Percentiles rank a stretch among this genome's conserved stretches.
Evolutionary conservation across 139 green algal genomes (phyloP).

Genomic region (Tetraselmis chui): DNA sequence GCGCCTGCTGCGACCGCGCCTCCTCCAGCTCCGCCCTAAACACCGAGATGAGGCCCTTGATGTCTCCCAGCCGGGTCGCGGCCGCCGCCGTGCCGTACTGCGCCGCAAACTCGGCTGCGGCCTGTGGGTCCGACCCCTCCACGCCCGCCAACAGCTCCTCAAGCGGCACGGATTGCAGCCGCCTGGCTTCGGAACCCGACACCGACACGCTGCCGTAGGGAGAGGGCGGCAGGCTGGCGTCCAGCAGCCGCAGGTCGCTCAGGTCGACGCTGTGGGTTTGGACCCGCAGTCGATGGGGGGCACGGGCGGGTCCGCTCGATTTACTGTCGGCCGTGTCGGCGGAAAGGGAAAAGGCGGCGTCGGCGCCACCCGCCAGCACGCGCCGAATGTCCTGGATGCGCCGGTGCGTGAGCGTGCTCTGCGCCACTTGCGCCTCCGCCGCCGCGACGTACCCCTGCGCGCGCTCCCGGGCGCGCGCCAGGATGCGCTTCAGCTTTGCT

Average conservation of each 20-base stretch:
- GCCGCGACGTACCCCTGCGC: not conserved
- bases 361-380: not conserved
- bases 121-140: not conserved
- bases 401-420: not conserved
- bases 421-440: too few relatives aligned
- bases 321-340: not conserved
- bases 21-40: not conserved
- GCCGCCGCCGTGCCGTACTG: not conserved
- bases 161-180: not conserved
- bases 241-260: too few relatives aligned
- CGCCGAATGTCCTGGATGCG: not conserved
- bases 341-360: not conserved
- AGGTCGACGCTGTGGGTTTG: not conserved
- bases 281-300: not conserved
- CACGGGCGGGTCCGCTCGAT: not conserved
- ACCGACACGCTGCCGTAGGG: not conserved
- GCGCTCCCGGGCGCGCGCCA: not conserved
- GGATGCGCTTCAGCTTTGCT: not conserved
- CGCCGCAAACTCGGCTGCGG: not conserved
- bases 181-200: too few relatives aligned
- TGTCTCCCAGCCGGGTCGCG: not conserved
- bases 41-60: not conserved
- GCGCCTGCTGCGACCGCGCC: not conserved
- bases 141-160: not conserved
- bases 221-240: not conserved